Conservation (phyloP, 805 yeast genomes). For the Metschnikowia lochheadii region DNA sequence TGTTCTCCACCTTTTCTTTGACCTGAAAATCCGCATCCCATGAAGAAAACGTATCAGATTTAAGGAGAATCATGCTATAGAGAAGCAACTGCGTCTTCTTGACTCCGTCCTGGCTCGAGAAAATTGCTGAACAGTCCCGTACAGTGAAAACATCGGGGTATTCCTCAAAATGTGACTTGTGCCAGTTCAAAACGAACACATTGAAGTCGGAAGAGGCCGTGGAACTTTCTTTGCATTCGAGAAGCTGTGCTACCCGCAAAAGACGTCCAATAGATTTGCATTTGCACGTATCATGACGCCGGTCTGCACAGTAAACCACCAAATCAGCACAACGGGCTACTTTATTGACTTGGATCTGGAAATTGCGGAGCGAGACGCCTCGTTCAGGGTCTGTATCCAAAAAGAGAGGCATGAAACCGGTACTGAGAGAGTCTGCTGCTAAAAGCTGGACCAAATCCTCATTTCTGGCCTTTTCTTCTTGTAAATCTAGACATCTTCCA, state of each 20-base stretch:
- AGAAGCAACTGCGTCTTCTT: constrained; percentile 20
- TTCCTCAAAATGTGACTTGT: background rate
- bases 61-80: constrained; percentile 7
- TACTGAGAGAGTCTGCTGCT: constrained; percentile 41
- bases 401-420: constrained; percentile 50
- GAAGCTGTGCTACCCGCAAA: constrained; percentile 37
- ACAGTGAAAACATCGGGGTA: constrained; percentile 11
- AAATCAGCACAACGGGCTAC: constrained; percentile 70
- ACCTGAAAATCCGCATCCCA: constrained; percentile 69
- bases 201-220: constrained; percentile 12
- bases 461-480: background rate
- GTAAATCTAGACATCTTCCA: background rate
- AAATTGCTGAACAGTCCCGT: constrained; percentile 10
- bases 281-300: constrained; percentile 1
- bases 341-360: constrained; percentile 82
- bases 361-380: constrained; percentile 78
- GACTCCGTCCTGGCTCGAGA: constrained; percentile 10
- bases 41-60: constrained; percentile 12
- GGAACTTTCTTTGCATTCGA: constrained; percentile 3
- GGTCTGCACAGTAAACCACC: constrained; percentile 49
- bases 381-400: constrained; percentile 59
- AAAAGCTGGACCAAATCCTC: constrained; percentile 20
- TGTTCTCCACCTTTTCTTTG: constrained; percentile 78
- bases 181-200: constrained; percentile 18
- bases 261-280: constrained; percentile 27